phyloP scores from a whole-genome alignment of 1,284 basidiomycete genomes.

The Moesziomyces antarcticus region DNA sequence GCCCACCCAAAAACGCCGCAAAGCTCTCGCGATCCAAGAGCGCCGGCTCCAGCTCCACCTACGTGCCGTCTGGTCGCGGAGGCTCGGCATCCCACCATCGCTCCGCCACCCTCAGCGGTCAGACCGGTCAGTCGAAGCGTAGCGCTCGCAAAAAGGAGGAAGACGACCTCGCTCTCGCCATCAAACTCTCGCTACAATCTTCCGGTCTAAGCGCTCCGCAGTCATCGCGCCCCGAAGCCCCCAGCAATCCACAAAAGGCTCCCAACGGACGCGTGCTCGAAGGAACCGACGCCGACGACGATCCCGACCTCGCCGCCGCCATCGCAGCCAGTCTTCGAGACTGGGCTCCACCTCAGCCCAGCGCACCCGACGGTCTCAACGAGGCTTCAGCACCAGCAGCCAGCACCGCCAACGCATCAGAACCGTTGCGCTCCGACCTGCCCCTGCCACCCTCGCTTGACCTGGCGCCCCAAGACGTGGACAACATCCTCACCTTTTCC shows the following conservation, averaged over 20 bases:
- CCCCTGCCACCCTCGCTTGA: constrained; percentile 61
- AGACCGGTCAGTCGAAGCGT: constrained; percentile 51
- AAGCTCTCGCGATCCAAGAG: constrained; percentile 51
- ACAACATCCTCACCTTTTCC: constrained; percentile 64
- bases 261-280: constrained; percentile 60
- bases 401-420: constrained; percentile 1
- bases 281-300: constrained; percentile 80
- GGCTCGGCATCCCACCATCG: constrained; percentile 60
- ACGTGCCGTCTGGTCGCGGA: constrained; percentile 49
- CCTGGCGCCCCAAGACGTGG: constrained; percentile 58
- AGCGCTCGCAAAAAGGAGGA: constrained; percentile 74
- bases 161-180: constrained; percentile 90
- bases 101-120: constrained; percentile 59
- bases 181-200: constrained; percentile 81
- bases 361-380: constrained; percentile 50
- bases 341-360: constrained; percentile 57
- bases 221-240: constrained; percentile 74
- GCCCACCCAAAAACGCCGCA: constrained; percentile 50
- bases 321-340: constrained; percentile 95
- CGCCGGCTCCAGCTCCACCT: constrained; percentile 26
- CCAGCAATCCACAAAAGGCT: constrained; percentile 68
- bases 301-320: constrained; percentile 90
- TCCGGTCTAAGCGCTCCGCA: constrained; percentile 23
- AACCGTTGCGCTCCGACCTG: constrained; percentile 16
- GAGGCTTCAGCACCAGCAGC: constrained; percentile 16